These are phyloP conservation scores for Sporothrix brasiliensis DNA, from an alignment of 2,329 filamentous ascomycete genomes.

Conservation along the genomic window DNA sequence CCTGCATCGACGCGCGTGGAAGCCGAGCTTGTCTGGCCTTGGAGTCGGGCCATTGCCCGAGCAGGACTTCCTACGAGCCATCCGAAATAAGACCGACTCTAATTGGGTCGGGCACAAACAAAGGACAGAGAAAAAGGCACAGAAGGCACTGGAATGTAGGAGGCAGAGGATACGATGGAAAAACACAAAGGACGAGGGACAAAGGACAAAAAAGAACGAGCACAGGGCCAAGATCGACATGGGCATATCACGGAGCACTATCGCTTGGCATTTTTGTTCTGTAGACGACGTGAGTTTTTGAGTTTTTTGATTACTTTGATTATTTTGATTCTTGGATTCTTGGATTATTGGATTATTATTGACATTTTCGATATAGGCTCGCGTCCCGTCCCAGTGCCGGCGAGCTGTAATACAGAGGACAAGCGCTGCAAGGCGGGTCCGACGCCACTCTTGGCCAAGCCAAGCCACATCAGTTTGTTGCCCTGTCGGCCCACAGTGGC, in stretches of 20 bases:
- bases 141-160: not conserved
- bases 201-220: no score
- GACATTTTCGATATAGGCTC: no score
- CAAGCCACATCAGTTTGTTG: no score
- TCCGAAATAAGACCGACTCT: not conserved
- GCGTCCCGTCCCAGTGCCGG: no score
- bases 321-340: not conserved
- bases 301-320: not conserved
- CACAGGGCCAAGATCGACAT: not conserved
- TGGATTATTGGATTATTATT: no score
- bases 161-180: not conserved
- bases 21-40: conserved; percentile 16
- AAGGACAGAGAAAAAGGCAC: not conserved
- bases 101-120: not conserved
- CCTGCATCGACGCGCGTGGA: not conserved
- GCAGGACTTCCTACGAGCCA: not conserved
- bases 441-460: no score
- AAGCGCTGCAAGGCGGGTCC: no score
- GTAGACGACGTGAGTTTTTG: no score
- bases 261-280: not conserved
- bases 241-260: not conserved
- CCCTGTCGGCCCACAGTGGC: no score
- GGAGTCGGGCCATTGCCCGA: conserved; percentile 13
- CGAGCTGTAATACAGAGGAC: no score
- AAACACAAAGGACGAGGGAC: no score